phyloP scores from a whole-genome alignment of 2,329 filamentous ascomycete genomes.

The Stachybotrys elegans region DNA sequence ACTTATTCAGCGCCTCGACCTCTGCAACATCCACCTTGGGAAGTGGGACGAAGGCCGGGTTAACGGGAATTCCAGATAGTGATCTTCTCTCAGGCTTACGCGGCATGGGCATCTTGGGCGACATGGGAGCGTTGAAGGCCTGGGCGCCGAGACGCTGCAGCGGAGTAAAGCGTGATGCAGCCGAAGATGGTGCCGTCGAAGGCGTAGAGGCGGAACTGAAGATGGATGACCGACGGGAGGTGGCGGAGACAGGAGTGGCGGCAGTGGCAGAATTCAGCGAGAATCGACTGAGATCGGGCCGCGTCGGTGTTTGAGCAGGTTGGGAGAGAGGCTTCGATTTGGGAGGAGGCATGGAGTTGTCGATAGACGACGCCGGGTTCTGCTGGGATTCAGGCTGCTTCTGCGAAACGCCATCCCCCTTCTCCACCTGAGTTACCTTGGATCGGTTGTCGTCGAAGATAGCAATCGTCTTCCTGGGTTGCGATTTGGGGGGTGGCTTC shows the following conservation, averaged over 20 bases:
- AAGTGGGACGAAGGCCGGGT: slow-evolving; percentile 50
- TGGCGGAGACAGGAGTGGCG: slow-evolving; percentile 29
- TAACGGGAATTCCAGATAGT: slow-evolving; percentile 35
- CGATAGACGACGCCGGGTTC: slow-evolving; percentile 10
- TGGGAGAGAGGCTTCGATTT: slow-evolving; percentile 14
- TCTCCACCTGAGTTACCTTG: slow-evolving; percentile 3
- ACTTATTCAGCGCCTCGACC: slow-evolving; percentile 44
- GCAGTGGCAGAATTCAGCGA: slow-evolving; percentile 22
- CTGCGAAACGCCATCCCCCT: background rate
- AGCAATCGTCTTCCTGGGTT: slow-evolving; percentile 28
- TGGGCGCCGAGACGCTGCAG: slow-evolving; percentile 48
- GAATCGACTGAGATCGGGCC: slow-evolving; percentile 27
- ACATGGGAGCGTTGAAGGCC: slow-evolving; percentile 26
- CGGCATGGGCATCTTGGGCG: slow-evolving; percentile 23
- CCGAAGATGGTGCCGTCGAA: slow-evolving; percentile 37
- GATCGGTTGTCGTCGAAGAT: slow-evolving; percentile 41
- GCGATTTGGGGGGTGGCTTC: slow-evolving; percentile 31
- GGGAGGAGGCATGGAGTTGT: slow-evolving; percentile 23
- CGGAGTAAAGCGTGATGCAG: slow-evolving; percentile 42
- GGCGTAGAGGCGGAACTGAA: slow-evolving; percentile 30
- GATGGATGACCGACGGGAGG: slow-evolving; percentile 28
- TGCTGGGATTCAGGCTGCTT: slow-evolving; percentile 7
- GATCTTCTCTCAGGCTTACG: slow-evolving; percentile 17
- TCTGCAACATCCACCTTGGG: slow-evolving; percentile 50
- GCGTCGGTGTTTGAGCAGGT: slow-evolving; percentile 22